Conservation (phyloP, 2,329 filamentous ascomycete species). For the Beauveria bassiana region DNA sequence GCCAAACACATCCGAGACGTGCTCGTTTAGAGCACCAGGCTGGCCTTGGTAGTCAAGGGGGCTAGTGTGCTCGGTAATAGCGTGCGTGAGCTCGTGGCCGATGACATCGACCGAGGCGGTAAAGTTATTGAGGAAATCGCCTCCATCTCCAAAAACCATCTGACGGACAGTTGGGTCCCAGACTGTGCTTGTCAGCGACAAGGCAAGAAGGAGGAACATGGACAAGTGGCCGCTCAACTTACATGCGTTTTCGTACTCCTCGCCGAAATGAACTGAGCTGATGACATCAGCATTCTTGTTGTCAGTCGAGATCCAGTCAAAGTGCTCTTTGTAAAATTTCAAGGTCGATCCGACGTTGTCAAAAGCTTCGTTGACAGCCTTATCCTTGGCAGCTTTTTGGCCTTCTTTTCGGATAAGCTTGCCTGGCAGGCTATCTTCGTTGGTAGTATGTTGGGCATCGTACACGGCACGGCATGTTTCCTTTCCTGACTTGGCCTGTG, state of each 20-base stretch:
- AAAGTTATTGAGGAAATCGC: conserved; percentile 43
- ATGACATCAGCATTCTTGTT: conserved; percentile 41
- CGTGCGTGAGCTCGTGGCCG: conserved; percentile 50
- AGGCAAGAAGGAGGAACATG: not conserved
- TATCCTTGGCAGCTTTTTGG: conserved; percentile 30
- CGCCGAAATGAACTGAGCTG: conserved; percentile 45
- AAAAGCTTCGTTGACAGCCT: conserved; percentile 39
- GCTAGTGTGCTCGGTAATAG: conserved; percentile 42
- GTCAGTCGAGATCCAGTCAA: conserved; percentile 44
- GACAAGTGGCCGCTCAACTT: conserved; percentile 15
- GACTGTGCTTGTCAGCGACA: conserved; percentile 21
- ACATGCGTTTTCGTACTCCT: conserved; percentile 45
- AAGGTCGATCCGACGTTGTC: conserved; percentile 43
- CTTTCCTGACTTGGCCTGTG: conserved; percentile 12
- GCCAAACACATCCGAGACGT: conserved; percentile 48
- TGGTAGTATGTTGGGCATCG: conserved; percentile 31
- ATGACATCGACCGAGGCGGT: conserved; percentile 47
- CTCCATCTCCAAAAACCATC: conserved; percentile 51
- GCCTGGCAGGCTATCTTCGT: conserved; percentile 34
- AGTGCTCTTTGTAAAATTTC: conserved; percentile 41
- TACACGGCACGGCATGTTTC: conserved; percentile 35
- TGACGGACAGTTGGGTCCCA: conserved; percentile 42
- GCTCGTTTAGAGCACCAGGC: conserved; percentile 49
- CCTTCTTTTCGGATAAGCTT: conserved; percentile 35
- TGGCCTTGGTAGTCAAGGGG: conserved; percentile 44